These are phyloP conservation scores for Geotrichum carabidarum DNA, from an alignment of 1,139 yeast species.

Conservation along the genomic window DNA sequence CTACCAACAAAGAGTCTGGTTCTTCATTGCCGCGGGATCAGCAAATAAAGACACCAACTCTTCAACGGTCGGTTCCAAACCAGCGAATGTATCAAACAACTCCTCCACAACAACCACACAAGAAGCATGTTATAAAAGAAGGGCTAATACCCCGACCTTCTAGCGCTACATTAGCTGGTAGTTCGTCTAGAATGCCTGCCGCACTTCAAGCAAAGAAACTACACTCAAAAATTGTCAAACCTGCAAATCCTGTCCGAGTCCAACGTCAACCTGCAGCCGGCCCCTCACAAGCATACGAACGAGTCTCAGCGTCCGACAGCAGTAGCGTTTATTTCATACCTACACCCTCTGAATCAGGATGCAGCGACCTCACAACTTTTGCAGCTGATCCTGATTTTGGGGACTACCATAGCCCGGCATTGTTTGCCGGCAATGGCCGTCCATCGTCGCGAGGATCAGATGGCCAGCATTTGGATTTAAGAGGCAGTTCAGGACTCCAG, in stretches of 20 bases:
- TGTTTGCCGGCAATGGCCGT: no score
- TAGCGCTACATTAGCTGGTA: background rate
- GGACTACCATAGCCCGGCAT: background rate
- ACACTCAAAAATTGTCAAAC: conserved; percentile 8
- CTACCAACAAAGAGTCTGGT: background rate
- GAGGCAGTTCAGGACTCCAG: no score
- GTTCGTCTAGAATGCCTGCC: background rate
- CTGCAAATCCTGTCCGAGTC: background rate
- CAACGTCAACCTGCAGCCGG: background rate
- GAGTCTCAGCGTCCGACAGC: conserved; percentile 4
- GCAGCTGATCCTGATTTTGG: conserved; percentile 3
- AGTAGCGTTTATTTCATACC: conserved; percentile 25
- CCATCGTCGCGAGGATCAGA: no score
- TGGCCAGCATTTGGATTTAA: no score
- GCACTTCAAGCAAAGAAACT: conserved; percentile 10
- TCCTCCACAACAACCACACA: background rate
- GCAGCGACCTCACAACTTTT: conserved; percentile 23
- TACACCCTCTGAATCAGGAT: conserved; percentile 33
- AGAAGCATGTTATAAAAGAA: background rate
- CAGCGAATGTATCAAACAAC: background rate
- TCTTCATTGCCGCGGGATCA: background rate
- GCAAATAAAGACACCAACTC: background rate
- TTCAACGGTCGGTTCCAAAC: background rate
- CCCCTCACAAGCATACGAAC: conserved; percentile 2
- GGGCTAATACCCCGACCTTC: background rate